Evolutionary conservation across 1,139 yeast species (phyloP).

Genomic region (Pneumocystis carinii): DNA sequence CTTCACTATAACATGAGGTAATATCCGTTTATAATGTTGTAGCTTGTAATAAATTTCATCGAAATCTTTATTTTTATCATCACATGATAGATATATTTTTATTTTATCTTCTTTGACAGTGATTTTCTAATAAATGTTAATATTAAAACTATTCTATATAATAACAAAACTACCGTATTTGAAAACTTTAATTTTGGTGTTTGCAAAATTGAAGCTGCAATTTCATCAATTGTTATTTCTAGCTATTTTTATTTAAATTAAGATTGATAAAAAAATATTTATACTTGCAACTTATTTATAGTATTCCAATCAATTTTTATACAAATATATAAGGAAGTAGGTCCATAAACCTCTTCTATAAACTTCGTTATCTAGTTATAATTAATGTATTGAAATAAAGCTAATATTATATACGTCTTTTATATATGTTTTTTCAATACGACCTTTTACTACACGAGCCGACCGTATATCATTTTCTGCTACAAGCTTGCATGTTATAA

Average conservation of each 20-base stretch:
- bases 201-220: conserved; percentile 62
- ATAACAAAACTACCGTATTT: conserved; percentile 20
- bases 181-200: conserved; percentile 85
- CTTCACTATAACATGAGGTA: conserved; percentile 80
- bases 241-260: conserved; percentile 22
- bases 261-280: not conserved
- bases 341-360: conserved; percentile 86
- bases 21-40: conserved; percentile 71
- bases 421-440: conserved; percentile 81
- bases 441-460: conserved; percentile 94
- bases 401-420: conserved; percentile 33
- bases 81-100: conserved; percentile 52
- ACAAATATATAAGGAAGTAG: conserved; percentile 61
- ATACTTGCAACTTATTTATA: conserved; percentile 61
- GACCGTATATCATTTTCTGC: conserved; percentile 83
- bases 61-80: conserved; percentile 33
- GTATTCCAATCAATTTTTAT: conserved; percentile 72
- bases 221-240: conserved; percentile 72
- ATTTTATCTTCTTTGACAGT: conserved; percentile 56
- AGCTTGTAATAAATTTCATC: conserved; percentile 69
- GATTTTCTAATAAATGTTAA: conserved; percentile 14
- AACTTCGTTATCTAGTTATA: conserved; percentile 44
- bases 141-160: not conserved
- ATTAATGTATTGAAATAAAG: not conserved
- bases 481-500: conserved; percentile 84